phyloP scores from a whole-genome alignment of 2,329 filamentous ascomycete species.

The Chaetomium olivaceum region DNA sequence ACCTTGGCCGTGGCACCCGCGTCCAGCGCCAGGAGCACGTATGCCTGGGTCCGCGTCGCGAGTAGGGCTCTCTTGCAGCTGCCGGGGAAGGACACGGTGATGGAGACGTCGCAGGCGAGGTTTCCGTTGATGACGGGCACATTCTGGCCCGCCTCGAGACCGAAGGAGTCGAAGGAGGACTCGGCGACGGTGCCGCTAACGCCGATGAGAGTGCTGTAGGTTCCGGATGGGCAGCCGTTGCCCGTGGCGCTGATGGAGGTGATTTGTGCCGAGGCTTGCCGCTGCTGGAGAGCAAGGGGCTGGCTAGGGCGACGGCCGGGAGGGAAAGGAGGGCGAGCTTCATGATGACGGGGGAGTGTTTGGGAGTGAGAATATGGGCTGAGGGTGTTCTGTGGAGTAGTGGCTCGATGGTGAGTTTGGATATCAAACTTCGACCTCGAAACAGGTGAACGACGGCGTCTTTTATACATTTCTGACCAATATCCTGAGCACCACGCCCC shows the following conservation, averaged over 20 bases:
- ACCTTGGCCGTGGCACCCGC: slow-evolving; percentile 1
- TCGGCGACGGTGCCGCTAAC: neutral
- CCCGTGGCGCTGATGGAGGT: neutral
- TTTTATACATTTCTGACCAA: neutral
- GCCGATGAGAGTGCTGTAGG: slow-evolving; percentile 1
- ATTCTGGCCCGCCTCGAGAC: neutral
- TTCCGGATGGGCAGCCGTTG: slow-evolving; percentile 12
- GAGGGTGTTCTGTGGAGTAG: neutral
- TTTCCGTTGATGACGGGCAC: neutral
- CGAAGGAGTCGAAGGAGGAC: slow-evolving; percentile 4
- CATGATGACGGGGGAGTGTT: neutral
- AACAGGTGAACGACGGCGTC: neutral
- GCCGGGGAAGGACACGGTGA: slow-evolving; percentile 11
- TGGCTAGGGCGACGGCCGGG: neutral
- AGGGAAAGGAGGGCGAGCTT: neutral
- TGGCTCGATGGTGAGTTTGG: neutral
- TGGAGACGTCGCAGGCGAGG: slow-evolving; percentile 1
- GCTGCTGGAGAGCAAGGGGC: neutral
- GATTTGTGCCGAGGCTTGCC: neutral
- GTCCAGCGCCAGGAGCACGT: slow-evolving; percentile 7
- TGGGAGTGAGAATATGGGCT: neutral
- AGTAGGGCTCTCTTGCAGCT: slow-evolving; percentile 8
- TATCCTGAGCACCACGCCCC: neutral
- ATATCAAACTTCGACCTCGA: neutral
- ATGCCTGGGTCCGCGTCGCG: slow-evolving; percentile 4